These are phyloP conservation scores for Exsudoporus frostii DNA, from an alignment of 768 basidiomycete species.

Conservation along the genomic window DNA sequence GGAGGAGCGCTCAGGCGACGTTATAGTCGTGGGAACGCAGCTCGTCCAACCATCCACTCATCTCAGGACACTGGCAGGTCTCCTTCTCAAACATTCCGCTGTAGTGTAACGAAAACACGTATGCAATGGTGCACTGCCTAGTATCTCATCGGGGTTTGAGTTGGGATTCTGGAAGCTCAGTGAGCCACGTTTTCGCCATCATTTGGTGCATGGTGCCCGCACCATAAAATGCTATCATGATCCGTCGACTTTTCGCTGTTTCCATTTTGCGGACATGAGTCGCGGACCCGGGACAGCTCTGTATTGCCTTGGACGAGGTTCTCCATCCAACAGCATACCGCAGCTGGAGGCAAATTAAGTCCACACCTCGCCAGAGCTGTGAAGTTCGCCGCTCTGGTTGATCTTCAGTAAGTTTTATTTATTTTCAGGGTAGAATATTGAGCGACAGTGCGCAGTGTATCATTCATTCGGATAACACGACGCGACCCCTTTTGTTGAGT, in stretches of 20 bases:
- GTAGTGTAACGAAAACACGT: neutral
- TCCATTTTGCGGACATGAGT: slow-evolving; percentile 7
- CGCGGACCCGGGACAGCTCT: neutral
- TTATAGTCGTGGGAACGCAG: no score
- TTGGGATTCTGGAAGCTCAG: neutral
- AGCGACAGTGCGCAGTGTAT: neutral
- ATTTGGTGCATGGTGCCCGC: neutral
- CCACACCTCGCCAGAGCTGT: neutral
- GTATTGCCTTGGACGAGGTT: neutral
- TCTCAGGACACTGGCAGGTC: no score
- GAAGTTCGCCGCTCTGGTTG: neutral
- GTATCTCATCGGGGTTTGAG: neutral
- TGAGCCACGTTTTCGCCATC: neutral
- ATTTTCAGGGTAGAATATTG: neutral
- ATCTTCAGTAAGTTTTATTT: neutral
- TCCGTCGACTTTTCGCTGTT: neutral
- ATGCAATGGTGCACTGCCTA: neutral
- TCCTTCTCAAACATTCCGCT: no score
- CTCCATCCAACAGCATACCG: no score
- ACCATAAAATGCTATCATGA: slow-evolving; percentile 1
- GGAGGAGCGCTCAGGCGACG: no score
- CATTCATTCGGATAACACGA: neutral
- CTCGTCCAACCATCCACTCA: no score
- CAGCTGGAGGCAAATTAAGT: neutral
- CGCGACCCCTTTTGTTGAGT: neutral